phyloP scores from a whole-genome alignment of 2,329 filamentous ascomycete genomes.

The Verticillium klebahnii region DNA sequence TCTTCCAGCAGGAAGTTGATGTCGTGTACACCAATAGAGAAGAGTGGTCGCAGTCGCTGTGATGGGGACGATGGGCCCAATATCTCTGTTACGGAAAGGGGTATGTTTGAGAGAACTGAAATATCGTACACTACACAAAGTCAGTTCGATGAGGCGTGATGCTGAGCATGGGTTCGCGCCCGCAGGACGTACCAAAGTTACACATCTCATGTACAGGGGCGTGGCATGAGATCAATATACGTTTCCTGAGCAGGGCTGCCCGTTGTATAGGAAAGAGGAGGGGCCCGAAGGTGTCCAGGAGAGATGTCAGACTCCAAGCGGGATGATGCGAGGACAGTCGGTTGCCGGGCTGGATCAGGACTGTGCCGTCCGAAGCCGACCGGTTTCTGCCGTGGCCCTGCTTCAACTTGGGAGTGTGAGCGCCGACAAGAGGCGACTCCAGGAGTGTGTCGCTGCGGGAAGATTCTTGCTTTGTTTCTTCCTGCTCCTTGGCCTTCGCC shows the following conservation, averaged over 20 bases:
- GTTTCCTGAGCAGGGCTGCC: slow-evolving; percentile 78
- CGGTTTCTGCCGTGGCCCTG: slow-evolving; percentile 49
- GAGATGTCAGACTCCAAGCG: slow-evolving; percentile 71
- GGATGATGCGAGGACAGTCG: slow-evolving; percentile 76
- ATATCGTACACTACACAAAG: slow-evolving; percentile 75
- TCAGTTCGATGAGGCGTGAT: background rate
- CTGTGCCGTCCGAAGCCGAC: slow-evolving; percentile 58
- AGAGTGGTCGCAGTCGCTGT: slow-evolving; percentile 74
- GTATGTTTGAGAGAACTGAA: slow-evolving; percentile 87
- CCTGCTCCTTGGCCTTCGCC: slow-evolving; percentile 52
- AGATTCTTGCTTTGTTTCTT: slow-evolving; percentile 27
- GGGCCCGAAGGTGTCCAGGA: slow-evolving; percentile 82
- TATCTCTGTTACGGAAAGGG: slow-evolving; percentile 64
- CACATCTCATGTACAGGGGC: slow-evolving; percentile 81
- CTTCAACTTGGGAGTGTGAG: slow-evolving; percentile 27
- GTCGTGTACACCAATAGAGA: slow-evolving; percentile 89
- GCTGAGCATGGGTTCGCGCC: too few relatives aligned
- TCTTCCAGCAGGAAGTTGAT: slow-evolving; percentile 72
- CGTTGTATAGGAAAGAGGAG: slow-evolving; percentile 88
- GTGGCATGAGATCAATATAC: slow-evolving; percentile 81
- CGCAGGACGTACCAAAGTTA: slow-evolving; percentile 68
- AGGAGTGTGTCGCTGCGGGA: slow-evolving; percentile 42
- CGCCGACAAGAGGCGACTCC: slow-evolving; percentile 41
- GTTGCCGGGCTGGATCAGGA: slow-evolving; percentile 56
- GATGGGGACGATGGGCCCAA: slow-evolving; percentile 59